Evolutionary conservation across 495 filamentous ascomycete genomes (phyloP), one percentile per base, ranked within the genome.

Genomic region (Neurospora sp.): DNA sequence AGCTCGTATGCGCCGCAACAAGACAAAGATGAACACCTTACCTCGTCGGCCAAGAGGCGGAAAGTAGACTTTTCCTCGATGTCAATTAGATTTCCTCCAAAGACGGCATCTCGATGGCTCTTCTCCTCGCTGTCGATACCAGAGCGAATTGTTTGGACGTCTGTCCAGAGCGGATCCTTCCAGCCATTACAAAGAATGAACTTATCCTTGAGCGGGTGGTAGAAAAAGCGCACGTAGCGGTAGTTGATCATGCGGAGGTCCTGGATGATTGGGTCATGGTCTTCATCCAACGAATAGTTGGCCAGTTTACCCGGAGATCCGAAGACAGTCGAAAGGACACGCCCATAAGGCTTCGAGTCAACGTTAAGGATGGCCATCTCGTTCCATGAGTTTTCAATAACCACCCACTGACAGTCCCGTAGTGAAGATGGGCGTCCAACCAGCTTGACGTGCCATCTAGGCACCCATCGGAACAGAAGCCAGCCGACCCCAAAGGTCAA

Each of bases 351-450:
- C 75, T 90, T 86, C 22, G 83, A 86, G 61, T 86, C 81, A 37
- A 97, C 84, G 70, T 89, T 73, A 70, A 94, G 88, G 37, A 96
- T 86, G 6, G 85, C 84, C 80, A 97, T 92, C 81, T 97, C 94
- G 44, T 92, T 92, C 94, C 96, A 98, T 87, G 97, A 94, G 76
- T 98, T 97, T 88, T 95, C 96, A 76, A 97, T 87, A 41, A 95
- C 95, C 69, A 97, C 92, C 96, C 96, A 99, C 70, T 90, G 82
- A 76, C 93, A 94, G 42, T 91, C 89, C 31, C 87, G 82, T 39
- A 99, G 81, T 1, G 91, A 84, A 14, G 87, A 86, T 27, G 88
- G 82, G 71, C 83, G 86, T 17, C 96, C 96, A 70, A 93, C 81
- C 48, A 99, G 77, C 37, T 87, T 86, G 53, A 98, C 89, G 76